phyloP scores from a whole-genome alignment of 208 protist species.

The Leishmania arabica region DNA sequence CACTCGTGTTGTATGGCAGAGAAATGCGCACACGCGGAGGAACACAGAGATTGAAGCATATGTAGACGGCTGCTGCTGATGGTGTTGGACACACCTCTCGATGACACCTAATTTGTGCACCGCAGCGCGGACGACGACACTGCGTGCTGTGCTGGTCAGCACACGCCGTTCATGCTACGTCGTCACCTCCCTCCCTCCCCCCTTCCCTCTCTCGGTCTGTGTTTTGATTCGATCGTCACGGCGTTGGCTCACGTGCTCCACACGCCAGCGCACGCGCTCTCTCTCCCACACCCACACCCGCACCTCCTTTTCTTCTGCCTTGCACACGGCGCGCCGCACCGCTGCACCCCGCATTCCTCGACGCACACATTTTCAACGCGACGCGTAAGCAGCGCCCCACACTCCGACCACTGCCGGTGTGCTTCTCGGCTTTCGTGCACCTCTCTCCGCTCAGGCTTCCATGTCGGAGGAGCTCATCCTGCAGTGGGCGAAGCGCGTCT shows the following conservation, averaged over 20 bases:
- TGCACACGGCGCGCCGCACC: neutral
- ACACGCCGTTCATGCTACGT: neutral
- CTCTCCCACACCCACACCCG: neutral
- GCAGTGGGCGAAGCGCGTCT: conserved; percentile 75
- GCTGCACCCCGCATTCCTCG: neutral
- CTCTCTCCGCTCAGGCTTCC: neutral
- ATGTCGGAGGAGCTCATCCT: conserved; percentile 48
- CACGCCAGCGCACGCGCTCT: neutral
- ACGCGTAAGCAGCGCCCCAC: neutral
- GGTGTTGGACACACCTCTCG: neutral
- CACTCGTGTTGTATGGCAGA: too few species aligned
- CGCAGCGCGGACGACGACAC: neutral
- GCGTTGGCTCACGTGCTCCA: neutral
- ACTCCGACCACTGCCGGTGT: neutral
- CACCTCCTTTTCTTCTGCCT: neutral
- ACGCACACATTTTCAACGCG: neutral
- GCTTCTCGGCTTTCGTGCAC: neutral
- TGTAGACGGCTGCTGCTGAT: neutral
- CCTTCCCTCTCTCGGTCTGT: neutral
- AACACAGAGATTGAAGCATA: too few species aligned
- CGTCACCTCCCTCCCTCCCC: neutral
- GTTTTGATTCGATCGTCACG: neutral
- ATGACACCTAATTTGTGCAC: neutral
- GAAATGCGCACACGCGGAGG: too few species aligned
- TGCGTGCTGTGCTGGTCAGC: neutral